A percentile compares a stretch with the other conserved stretches of the same genome.
phyloP scores from a whole-genome alignment of 1,139 yeast genomes.

The Yamadazyma songkhlaensis region DNA sequence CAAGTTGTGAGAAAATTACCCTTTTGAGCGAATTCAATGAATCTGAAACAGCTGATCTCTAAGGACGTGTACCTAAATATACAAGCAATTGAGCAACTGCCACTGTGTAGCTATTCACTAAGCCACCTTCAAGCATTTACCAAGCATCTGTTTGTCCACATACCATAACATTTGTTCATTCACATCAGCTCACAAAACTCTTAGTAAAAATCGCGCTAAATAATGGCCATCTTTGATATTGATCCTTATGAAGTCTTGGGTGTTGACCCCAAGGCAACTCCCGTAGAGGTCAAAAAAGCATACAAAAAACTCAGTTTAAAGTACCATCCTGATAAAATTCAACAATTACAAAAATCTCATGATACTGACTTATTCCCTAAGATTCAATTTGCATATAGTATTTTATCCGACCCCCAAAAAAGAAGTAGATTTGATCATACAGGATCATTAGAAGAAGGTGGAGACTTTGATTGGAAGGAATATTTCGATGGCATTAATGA shows the following conservation, averaged over 20 bases:
- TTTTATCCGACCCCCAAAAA: conserved; percentile 57
- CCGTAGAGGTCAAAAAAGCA: conserved; percentile 62
- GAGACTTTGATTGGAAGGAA: conserved; percentile 59
- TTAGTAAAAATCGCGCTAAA: background rate
- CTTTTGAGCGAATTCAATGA: no score
- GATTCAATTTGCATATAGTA: conserved; percentile 73
- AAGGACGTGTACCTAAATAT: no score
- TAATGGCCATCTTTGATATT: conserved; percentile 45
- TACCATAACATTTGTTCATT: no score
- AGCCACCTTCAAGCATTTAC: no score
- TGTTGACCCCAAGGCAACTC: conserved; percentile 39
- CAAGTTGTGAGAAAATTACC: no score
- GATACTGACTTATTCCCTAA: conserved; percentile 45
- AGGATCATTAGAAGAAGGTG: conserved; percentile 56
- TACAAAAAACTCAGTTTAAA: conserved; percentile 69
- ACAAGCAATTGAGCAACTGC: no score
- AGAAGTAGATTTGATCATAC: conserved; percentile 64
- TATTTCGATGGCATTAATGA: conserved; percentile 57
- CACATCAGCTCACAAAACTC: no score
- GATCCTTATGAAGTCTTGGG: conserved; percentile 67
- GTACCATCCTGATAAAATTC: conserved; percentile 77
- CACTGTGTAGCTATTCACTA: no score
- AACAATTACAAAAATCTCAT: conserved; percentile 24
- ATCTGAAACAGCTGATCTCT: no score
- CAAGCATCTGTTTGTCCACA: no score